phyloP scores from a whole-genome alignment of 2,329 filamentous ascomycete species.

The Dichotomopilus funicola region DNA sequence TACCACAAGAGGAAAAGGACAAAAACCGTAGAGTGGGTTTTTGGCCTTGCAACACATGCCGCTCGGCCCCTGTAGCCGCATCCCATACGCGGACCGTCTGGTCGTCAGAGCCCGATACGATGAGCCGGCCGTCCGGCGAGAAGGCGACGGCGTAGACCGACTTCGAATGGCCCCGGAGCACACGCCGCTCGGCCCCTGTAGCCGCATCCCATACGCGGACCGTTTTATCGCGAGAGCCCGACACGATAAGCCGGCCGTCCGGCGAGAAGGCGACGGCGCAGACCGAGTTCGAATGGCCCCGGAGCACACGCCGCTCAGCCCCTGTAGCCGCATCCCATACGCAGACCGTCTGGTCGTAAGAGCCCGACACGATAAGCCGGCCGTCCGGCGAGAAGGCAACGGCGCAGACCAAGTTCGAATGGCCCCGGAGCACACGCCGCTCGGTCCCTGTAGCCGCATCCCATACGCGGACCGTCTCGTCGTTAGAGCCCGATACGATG shows the following conservation, averaged over 20 bases:
- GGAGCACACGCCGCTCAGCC: background rate
- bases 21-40: background rate
- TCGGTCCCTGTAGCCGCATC: background rate
- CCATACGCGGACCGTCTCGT: background rate
- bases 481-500: background rate
- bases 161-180: background rate
- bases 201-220: background rate
- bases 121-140: slow-evolving; percentile 1
- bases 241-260: background rate
- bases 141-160: background rate
- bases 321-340: background rate
- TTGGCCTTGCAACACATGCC: background rate
- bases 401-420: background rate
- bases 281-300: background rate
- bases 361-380: background rate
- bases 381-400: slow-evolving; percentile 2
- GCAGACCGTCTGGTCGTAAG: background rate
- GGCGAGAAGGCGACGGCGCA: background rate
- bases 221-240: background rate
- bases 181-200: background rate
- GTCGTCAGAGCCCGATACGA: background rate
- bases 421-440: background rate
- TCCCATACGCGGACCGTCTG: background rate
- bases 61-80: background rate
- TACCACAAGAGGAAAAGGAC: background rate